Base-by-base conservation (phyloP, 2,329 filamentous ascomycete species). In the Aspergillus pseudotamarii region DNA sequence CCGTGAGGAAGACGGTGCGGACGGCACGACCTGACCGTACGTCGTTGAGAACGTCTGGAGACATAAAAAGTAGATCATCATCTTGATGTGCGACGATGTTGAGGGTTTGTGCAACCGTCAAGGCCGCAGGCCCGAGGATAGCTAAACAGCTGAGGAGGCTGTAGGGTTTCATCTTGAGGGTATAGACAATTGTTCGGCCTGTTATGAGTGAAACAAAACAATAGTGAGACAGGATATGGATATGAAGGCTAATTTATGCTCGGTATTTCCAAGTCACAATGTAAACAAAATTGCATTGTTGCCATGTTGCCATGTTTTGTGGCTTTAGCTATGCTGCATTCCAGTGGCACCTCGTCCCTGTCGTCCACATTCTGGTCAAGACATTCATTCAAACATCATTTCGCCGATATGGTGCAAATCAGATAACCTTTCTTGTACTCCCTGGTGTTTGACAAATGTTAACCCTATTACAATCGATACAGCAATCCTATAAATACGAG, bases 81-180 rank as follows among this genome's bases (percentile, higher is more conserved):
- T 69, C 68, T 46, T 68, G 51, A 23, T 68, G 68, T 6, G 66
- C 66, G 21, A 69, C 66, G n/a, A 67, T 62, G 57, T 69, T 68
- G 55, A 69, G 60, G 46, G 63, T 64, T 43, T 66, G 59, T 1
- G 62, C 56, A 3, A 30, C 28, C 4, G 51, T 32, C 12, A 61
- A 48, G 19, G 61, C 36, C 11, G 51, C 23, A 23, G 56, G 54
- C 21, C 48, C 56, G n/a, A 62, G 38, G 2, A 59, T 11, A 12
- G 60, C 60, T 12, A 59, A 16, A 1, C 41, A 50, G 32, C 30
- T 56, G 14, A 59, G 32, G 9, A 62, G 6, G 21, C 19, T 41
- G 28, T 26, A 54, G 21, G 50, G 19, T 46, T 41, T 59, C 60
- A 62, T 62, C 2, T 2, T 55, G 36, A 30, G 3, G 5, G 8